Evolutionary conservation across 2,329 filamentous ascomycete species (phyloP), one percentile per base, ranked within the genome.

Genomic region (Colletotrichum siamense): DNA sequence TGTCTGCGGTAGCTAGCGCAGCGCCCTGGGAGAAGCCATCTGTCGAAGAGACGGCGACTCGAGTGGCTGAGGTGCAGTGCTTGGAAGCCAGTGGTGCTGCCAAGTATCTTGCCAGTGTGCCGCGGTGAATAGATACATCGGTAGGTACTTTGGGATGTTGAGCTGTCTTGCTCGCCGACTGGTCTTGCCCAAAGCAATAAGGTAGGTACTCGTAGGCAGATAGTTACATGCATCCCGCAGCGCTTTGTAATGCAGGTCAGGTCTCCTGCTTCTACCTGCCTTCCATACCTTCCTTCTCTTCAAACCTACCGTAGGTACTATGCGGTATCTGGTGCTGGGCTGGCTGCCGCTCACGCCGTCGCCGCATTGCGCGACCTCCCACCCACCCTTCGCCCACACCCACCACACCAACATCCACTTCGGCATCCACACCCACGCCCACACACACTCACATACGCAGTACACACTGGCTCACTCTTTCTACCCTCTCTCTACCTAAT

Each of bases 311-410:
- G 34, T 36, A 36, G 34, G 34, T 26, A 26, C 22, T 4, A 34
- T 15, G 13, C 10, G 8, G n/a, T 59, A 59, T 39, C 44, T 74
- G 61, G 30, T 49, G 39, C 39, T 49, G 39, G 39, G 18, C 39
- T 49, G 39, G 68, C 49, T 75, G 61, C 72, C 68, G 72, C 72
- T 71, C 72, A 75, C 73, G 69, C 69, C 55, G 70, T 76, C 73
- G 70, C 70, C 70, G 73, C 70, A 73, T 69, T 69, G 64, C 70
- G 70, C 64, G 73, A 76, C 73, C 70, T 76, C 64, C 57, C 73
- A 76, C 73, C 70, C 70, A 76, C 73, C 70, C 70, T 75, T 68
- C n/a, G 30, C 55, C 69, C 69, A 73, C 73, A 34, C 70, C 71
- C 71, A 44, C n/a, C 44, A 52, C 44, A 52, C 44, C 44, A 52